Evolutionary conservation across 2,329 filamentous ascomycete species (phyloP).

Genomic region (Penicillium sp.): DNA sequence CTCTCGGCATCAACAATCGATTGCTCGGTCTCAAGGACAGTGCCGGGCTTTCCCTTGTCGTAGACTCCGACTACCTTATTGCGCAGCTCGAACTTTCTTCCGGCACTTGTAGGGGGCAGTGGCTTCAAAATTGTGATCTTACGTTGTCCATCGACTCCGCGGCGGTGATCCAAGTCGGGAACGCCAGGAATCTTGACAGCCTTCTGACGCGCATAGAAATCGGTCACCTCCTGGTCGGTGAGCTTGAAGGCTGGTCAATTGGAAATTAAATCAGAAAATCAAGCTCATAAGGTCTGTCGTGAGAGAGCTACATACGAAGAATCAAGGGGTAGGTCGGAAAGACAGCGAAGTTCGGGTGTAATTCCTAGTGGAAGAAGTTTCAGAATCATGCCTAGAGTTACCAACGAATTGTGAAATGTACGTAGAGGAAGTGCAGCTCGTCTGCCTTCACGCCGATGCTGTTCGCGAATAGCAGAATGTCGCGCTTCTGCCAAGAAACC

Average conservation of each 20-base stretch:
- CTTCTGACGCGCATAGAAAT: constrained; percentile 77
- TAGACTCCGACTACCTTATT: constrained; percentile 82
- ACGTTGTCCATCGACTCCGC: constrained; percentile 82
- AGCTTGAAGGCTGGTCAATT: constrained; percentile 70
- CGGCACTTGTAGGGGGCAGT: constrained; percentile 71
- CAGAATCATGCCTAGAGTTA: constrained; percentile 3
- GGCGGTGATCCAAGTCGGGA: constrained; percentile 73
- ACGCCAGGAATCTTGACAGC: constrained; percentile 71
- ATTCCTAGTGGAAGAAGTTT: constrained; percentile 61
- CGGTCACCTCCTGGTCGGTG: constrained; percentile 73
- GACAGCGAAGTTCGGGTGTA: constrained; percentile 81
- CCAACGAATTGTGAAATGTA: constrained; percentile 49
- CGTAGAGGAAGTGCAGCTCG: constrained; percentile 91
- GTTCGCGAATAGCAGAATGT: constrained; percentile 85
- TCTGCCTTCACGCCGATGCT: constrained; percentile 84
- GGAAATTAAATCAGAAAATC: constrained; percentile 46
- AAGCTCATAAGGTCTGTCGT: background rate
- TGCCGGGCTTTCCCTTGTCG: constrained; percentile 84
- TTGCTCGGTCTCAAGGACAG: constrained; percentile 78
- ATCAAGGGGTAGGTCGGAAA: constrained; percentile 89
- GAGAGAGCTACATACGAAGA: constrained; percentile 60
- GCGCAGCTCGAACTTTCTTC: constrained; percentile 73
- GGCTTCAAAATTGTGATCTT: constrained; percentile 76
- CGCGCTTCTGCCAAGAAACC: constrained; percentile 85
- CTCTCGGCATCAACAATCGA: constrained; percentile 71